Base-by-base conservation (phyloP, 2,329 filamentous ascomycete species). In the Penicillium sp. region DNA sequence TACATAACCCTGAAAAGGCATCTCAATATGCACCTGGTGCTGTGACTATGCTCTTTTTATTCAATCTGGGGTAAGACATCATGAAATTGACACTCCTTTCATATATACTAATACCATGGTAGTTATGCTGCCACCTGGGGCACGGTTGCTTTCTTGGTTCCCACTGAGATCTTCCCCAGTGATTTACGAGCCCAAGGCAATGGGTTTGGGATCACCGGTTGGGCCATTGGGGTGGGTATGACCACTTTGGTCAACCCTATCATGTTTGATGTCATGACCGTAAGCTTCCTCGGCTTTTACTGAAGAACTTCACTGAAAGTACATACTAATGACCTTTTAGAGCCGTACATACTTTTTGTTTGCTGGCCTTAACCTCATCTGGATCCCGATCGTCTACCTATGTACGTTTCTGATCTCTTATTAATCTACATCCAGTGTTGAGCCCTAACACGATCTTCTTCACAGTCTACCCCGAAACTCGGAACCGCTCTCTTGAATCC, bases 101-200 rank as follows among this genome's bases (percentile, higher is more conserved):
- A 38, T 32, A 16, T 3, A 16, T 47, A 44, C 42, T 55, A 35
- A 51, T 9, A 5, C 42, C 13, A 24, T 4, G 3, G 3, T 26
- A 68, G 66, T 14, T 82, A 81, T 68, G 81, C 81, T 52, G 70
- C 81, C 4, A 75, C 76, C 38, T 83, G 81, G 68, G 80, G 79
- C 2, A 77, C 80, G 0, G 81, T 80, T 7, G 78, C 79, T 2
- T 82, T 80, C 61, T 68, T 82, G 7, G 65, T 81, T 4, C 79
- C 79, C 0, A 83, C 82, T 0, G 82, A 85, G 66, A 83, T 85
- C 55, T 85, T 82, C 70, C 78, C 82, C 1, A 80, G 77, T 16
- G 79, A 82, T 42, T 76, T 85, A 50, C 77, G 83, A 22, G 81
- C 82, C n/a, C 80, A 84, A 64, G 83, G 82, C 8, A 82, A 84